Percentiles rank a stretch among this genome's conserved stretches.
Evolutionary conservation across 305 asterid genomes (phyloP).

Genomic region (Striga hermonthica): DNA sequence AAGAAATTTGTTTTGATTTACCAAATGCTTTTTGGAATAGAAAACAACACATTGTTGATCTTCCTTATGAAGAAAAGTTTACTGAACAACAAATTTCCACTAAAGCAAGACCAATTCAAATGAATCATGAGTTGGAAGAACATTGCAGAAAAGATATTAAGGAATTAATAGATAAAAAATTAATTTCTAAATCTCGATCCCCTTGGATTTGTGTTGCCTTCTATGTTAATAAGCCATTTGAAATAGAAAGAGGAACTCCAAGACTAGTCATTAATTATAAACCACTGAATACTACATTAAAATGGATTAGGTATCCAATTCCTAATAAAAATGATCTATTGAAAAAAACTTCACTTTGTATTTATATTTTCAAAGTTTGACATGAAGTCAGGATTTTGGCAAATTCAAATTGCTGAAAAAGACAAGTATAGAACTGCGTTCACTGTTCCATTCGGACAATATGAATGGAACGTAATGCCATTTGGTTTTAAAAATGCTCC

Average conservation of each 20-base stretch:
- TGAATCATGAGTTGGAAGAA: background rate
- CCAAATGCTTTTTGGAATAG: background rate
- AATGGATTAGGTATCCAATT: slow-evolving; percentile 5
- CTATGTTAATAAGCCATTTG: background rate
- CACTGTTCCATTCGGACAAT: background rate
- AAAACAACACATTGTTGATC: slow-evolving; percentile 1
- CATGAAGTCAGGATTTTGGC: background rate
- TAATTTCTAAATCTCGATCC: background rate
- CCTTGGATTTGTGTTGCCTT: background rate
- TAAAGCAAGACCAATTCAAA: background rate
- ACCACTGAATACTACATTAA: background rate
- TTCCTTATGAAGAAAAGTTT: background rate
- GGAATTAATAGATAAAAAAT: background rate
- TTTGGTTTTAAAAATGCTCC: background rate
- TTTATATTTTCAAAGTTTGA: background rate
- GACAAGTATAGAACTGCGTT: background rate
- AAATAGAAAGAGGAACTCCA: slow-evolving; percentile 4
- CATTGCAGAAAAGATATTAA: background rate
- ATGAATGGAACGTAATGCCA: background rate
- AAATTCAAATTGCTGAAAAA: background rate
- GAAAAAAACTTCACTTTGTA: background rate
- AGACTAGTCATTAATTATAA: slow-evolving; percentile 4
- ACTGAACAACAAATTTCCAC: background rate
- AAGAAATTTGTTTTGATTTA: background rate
- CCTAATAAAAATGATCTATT: slow-evolving; percentile 1